phyloP scores from a whole-genome alignment of 768 basidiomycete species.

The Tulasnella sp. region DNA sequence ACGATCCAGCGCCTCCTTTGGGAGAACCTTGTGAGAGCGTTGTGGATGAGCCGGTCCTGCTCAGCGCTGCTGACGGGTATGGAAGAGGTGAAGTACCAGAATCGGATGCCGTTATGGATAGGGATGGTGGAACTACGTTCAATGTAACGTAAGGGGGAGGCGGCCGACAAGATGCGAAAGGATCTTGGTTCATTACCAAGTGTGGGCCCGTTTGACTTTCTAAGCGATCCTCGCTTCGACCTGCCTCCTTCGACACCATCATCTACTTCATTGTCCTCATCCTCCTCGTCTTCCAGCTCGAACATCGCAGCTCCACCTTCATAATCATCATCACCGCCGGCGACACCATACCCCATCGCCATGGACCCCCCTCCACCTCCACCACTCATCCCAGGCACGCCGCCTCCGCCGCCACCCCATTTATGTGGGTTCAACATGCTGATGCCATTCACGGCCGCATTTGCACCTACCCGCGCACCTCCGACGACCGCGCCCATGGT shows the following conservation, averaged over 20 bases:
- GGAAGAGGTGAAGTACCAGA: slow-evolving; percentile 18
- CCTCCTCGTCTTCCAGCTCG: slow-evolving; percentile 19
- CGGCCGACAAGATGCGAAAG: neutral
- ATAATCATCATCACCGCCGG: neutral
- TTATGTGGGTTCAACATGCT: slow-evolving; percentile 83
- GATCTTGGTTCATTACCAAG: neutral
- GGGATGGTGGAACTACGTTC: slow-evolving; percentile 17
- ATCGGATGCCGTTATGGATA: slow-evolving; percentile 22
- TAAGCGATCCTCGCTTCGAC: neutral
- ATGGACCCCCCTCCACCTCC: neutral
- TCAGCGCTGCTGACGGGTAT: neutral
- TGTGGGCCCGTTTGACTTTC: neutral
- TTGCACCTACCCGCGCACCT: slow-evolving; percentile 25
- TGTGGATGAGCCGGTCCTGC: slow-evolving; percentile 11
- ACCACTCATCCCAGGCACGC: neutral
- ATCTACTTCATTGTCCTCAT: slow-evolving; percentile 11
- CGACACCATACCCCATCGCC: neutral
- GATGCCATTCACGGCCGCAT: slow-evolving; percentile 70
- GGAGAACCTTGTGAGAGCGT: slow-evolving; percentile 14
- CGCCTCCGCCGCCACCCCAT: slow-evolving; percentile 44
- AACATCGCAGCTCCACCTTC: slow-evolving; percentile 14
- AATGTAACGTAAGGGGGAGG: no score
- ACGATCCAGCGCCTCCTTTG: slow-evolving; percentile 17
- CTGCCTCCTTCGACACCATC: neutral
- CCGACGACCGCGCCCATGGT: slow-evolving; percentile 33